phyloP scores from a whole-genome alignment of 306 rosid genomes.

The Vigna nakashimae region DNA sequence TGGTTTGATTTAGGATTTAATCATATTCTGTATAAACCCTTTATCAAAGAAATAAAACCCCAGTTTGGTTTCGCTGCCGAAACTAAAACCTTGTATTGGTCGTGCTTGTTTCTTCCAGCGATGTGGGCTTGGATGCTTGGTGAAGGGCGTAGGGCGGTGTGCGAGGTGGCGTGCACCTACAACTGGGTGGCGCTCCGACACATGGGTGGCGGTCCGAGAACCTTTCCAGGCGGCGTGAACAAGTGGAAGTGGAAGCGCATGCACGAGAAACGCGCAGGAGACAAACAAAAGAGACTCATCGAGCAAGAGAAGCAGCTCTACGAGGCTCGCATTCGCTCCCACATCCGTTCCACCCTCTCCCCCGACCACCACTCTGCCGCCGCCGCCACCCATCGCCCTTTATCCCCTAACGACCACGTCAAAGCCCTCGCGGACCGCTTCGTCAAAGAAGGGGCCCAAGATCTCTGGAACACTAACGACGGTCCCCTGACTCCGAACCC shows the following conservation, averaged over 20 bases:
- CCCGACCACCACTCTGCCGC: conserved; percentile 52
- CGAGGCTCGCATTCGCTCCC: conserved; percentile 87
- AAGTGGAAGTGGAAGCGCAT: conserved; percentile 99
- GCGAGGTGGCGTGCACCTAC: conserved; percentile 53
- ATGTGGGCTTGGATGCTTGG: conserved; percentile 62
- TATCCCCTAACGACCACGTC: conserved; percentile 69
- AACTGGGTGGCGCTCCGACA: conserved; percentile 46
- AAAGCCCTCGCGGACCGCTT: conserved; percentile 82
- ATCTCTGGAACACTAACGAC: conserved; percentile 81
- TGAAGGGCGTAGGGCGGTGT: conserved; percentile 48
- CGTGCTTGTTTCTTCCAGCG: neutral
- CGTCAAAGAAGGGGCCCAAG: conserved; percentile 77
- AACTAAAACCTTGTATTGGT: neutral
- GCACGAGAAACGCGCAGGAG: conserved; percentile 91
- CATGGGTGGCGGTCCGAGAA: conserved; percentile 98
- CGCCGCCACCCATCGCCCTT: conserved; percentile 56
- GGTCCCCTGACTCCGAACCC: conserved; percentile 57
- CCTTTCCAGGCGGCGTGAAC: conserved; percentile 87
- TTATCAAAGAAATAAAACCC: neutral
- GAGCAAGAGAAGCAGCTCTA: conserved; percentile 87
- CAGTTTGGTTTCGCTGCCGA: neutral
- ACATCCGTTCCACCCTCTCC: conserved; percentile 69
- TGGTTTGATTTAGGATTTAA: no score
- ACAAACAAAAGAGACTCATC: conserved; percentile 71
- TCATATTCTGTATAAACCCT: neutral